Base-by-base conservation (phyloP, 371 early-diverging fungal species). In the Rhizopus stolonifer region DNA sequence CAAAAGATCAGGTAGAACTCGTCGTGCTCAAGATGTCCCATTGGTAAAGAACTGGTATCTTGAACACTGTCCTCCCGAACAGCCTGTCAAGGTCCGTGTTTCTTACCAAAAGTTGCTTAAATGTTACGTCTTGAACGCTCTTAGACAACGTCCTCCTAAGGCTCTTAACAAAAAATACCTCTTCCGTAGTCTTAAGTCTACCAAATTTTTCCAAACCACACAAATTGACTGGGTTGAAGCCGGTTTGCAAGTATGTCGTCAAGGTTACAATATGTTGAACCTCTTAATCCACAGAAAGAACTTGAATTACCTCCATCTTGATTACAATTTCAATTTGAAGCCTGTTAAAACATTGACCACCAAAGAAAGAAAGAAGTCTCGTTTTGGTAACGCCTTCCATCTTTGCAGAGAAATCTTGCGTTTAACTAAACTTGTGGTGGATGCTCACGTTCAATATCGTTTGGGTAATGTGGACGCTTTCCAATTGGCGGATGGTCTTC, bases 211-310 rank as follows among this genome's bases (percentile, higher is more conserved):
- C 87, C 96, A 97, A 70, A 84, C 86, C 3, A 97, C 99, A 8
- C 93, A 96, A 61, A 80, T 99, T 19, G 98, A 98, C 74, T 99
- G 99, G 99, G 94, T 97, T 24, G 99, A 99, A 78, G 96, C 95
- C 22, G 98, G 99, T 51, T 75, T 98, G 39, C 98, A 98, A 71
- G 91, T 99, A 18, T 91, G 95, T 61, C 86, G 94, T n/a, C 98
- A 98, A 74, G 99, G 99, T 48, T 93, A 95, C 77, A 97, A 95
- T 69, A 96, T 99, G 97, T 84, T 99, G 54, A 98, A 96, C 65
- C 81, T 99, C 31, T 73, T 99, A 54, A 94, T 99, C 65, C 96
- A 95, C 74, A 90, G 98, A 60, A 98, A 98, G 82, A 94, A 92
- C 60, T 80, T 99, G 60, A 95, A 93, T 73, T 99, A 97, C 67